Percentiles rank a stretch among this genome's conserved stretches.
These are phyloP conservation scores for Akanthomyces muscarius DNA, from an alignment of 2,329 filamentous ascomycete species.

Conservation along the genomic window DNA sequence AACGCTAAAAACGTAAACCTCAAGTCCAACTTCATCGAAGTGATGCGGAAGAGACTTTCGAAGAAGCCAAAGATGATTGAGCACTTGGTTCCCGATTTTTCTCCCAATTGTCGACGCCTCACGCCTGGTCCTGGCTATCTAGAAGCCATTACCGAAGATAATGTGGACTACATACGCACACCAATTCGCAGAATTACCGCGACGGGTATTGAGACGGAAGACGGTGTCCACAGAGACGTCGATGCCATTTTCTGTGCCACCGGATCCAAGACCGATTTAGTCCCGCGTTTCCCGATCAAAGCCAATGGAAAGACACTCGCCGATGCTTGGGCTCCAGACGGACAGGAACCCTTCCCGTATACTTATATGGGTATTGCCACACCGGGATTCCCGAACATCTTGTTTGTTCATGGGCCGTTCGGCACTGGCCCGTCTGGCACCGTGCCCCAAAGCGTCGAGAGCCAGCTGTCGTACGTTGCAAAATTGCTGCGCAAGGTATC, in stretches of 20 bases:
- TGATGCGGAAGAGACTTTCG: conserved; percentile 49
- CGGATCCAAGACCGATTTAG: conserved; percentile 57
- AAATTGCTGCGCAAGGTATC: conserved; percentile 64
- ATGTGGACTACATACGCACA: conserved; percentile 57
- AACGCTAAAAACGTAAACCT: conserved; percentile 46
- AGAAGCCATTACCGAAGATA: conserved; percentile 57
- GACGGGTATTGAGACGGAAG: conserved; percentile 56
- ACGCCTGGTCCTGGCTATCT: conserved; percentile 66
- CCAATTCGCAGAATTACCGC: conserved; percentile 55
- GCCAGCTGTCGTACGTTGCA: conserved; percentile 60
- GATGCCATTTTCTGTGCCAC: conserved; percentile 67
- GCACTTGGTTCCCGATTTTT: conserved; percentile 57
- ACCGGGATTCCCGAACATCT: conserved; percentile 63
- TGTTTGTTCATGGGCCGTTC: conserved; percentile 61
- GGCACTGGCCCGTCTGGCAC: conserved; percentile 59
- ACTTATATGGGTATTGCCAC: conserved; percentile 62
- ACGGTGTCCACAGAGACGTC: conserved; percentile 53
- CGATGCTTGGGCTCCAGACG: conserved; percentile 52
- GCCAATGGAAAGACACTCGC: conserved; percentile 51
- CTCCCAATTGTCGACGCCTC: conserved; percentile 59
- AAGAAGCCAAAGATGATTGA: conserved; percentile 54
- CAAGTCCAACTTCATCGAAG: conserved; percentile 42
- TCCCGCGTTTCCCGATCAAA: conserved; percentile 57
- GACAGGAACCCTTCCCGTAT: conserved; percentile 58
- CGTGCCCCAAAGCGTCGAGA: conserved; percentile 64